Percentiles rank a stretch among this genome's conserved stretches.
Evolutionary conservation across 1,284 basidiomycete genomes (phyloP).

Genomic region (Papiliotrema nemorosa): DNA sequence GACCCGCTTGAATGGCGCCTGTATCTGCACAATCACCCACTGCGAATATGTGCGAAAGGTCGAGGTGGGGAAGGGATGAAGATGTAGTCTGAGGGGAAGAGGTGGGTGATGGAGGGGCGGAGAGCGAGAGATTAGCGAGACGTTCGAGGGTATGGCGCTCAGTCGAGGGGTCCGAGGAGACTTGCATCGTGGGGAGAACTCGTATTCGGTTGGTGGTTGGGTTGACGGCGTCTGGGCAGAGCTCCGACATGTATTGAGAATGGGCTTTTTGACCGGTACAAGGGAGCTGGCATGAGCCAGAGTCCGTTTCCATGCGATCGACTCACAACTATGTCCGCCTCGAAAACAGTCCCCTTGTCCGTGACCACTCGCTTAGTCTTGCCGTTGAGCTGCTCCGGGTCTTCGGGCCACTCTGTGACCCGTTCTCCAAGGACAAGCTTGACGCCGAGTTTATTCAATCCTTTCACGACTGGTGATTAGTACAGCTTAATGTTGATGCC

Average conservation of each 20-base stretch:
- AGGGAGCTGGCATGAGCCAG: conserved; percentile 54
- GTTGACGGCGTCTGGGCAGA: conserved; percentile 57
- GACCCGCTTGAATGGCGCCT: conserved; percentile 58
- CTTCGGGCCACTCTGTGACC: conserved; percentile 39
- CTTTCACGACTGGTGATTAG: conserved; percentile 28
- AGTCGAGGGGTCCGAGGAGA: conserved; percentile 34
- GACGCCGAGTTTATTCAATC: conserved; percentile 46
- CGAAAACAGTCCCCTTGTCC: conserved; percentile 58
- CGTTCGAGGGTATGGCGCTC: conserved; percentile 16
- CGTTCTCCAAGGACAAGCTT: conserved; percentile 50
- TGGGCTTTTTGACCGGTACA: conserved; percentile 75
- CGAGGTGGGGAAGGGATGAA: conserved; percentile 6
- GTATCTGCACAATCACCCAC: conserved; percentile 51
- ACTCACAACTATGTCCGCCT: conserved; percentile 61
- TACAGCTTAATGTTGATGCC: conserved; percentile 2
- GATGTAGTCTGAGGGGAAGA: conserved; percentile 7
- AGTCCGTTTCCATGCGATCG: not conserved
- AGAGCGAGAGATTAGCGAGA: conserved; percentile 17
- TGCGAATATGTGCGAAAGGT: conserved; percentile 46
- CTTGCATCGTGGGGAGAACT: conserved; percentile 62
- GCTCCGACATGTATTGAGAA: conserved; percentile 56
- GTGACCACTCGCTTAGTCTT: conserved; percentile 54
- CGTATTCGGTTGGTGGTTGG: conserved; percentile 51
- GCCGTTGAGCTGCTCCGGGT: conserved; percentile 36
- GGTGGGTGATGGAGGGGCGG: conserved; percentile 15